These are phyloP conservation scores for Termitomyces sp. DNA, from an alignment of 768 basidiomycete species.

Conservation along the genomic window DNA sequence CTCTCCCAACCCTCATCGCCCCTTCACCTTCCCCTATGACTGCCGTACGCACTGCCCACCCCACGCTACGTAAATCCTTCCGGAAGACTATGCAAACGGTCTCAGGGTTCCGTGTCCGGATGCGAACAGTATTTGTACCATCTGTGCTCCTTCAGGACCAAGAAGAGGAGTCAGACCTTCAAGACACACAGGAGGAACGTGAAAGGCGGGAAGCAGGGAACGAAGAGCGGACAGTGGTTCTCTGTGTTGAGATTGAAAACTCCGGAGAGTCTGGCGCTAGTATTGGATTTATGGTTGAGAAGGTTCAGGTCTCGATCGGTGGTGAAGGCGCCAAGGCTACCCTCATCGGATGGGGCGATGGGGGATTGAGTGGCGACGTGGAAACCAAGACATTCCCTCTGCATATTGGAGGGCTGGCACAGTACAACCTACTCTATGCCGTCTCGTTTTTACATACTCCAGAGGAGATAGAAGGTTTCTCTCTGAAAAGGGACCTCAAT, in stretches of 20 bases:
- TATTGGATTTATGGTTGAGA: conserved; percentile 72
- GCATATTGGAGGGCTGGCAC: conserved; percentile 62
- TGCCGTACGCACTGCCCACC: conserved; percentile 40
- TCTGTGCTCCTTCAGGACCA: conserved; percentile 63
- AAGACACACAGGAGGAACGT: conserved; percentile 43
- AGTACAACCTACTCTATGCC: conserved; percentile 85
- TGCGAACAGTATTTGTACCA: conserved; percentile 93
- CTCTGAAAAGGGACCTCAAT: conserved; percentile 22
- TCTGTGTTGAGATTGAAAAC: conserved; percentile 91
- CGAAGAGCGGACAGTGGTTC: conserved; percentile 79
- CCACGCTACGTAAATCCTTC: conserved; percentile 82
- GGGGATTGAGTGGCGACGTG: conserved; percentile 36
- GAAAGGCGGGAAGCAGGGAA: conserved; percentile 61
- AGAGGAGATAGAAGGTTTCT: conserved; percentile 45
- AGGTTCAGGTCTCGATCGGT: conserved; percentile 68
- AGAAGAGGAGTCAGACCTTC: conserved; percentile 21
- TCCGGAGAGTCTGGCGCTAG: conserved; percentile 54
- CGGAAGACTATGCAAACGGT: conserved; percentile 73
- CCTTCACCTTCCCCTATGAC: conserved; percentile 48
- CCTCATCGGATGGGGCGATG: conserved; percentile 52
- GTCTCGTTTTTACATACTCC: conserved; percentile 75
- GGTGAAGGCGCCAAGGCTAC: conserved; percentile 52
- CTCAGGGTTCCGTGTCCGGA: conserved; percentile 83
- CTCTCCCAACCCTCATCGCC: conserved; percentile 33
- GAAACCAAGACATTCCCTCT: conserved; percentile 62